phyloP scores from a whole-genome alignment of 257 asterid species.

The Nicotiana tabacum region DNA sequence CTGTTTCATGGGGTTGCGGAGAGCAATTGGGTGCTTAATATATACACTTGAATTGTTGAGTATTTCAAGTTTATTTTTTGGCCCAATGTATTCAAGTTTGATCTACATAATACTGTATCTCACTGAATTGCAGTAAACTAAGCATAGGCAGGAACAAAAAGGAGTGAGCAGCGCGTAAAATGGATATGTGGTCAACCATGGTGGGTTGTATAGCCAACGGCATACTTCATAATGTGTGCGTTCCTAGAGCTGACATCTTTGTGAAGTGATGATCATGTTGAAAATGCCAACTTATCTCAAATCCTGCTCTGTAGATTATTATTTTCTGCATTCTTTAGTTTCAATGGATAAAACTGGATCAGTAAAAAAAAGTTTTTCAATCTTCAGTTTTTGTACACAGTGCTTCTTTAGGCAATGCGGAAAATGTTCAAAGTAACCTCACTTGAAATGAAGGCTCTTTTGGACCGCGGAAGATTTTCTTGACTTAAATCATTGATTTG shows the following conservation, averaged over 20 bases:
- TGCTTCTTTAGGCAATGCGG: neutral
- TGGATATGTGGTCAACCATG: neutral
- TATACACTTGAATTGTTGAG: neutral
- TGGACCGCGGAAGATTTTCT: neutral
- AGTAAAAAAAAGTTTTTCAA: neutral
- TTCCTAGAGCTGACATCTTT: neutral
- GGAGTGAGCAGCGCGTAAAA: neutral
- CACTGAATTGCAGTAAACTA: neutral
- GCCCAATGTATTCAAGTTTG: neutral
- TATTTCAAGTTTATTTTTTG: neutral
- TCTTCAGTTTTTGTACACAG: neutral
- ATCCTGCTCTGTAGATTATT: neutral
- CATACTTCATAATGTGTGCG: neutral
- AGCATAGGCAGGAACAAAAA: neutral
- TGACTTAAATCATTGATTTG: neutral
- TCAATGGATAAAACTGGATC: neutral
- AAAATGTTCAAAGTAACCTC: neutral
- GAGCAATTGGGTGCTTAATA: neutral
- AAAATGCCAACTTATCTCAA: neutral
- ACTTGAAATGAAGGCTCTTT: neutral
- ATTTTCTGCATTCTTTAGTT: neutral
- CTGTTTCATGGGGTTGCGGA: neutral
- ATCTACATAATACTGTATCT: neutral
- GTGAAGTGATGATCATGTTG: neutral
- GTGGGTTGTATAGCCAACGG: neutral